Percentiles rank a stretch among this genome's conserved stretches.
phyloP scores from a whole-genome alignment of 2,329 filamentous ascomycete genomes.

The Clonostachys solani region DNA sequence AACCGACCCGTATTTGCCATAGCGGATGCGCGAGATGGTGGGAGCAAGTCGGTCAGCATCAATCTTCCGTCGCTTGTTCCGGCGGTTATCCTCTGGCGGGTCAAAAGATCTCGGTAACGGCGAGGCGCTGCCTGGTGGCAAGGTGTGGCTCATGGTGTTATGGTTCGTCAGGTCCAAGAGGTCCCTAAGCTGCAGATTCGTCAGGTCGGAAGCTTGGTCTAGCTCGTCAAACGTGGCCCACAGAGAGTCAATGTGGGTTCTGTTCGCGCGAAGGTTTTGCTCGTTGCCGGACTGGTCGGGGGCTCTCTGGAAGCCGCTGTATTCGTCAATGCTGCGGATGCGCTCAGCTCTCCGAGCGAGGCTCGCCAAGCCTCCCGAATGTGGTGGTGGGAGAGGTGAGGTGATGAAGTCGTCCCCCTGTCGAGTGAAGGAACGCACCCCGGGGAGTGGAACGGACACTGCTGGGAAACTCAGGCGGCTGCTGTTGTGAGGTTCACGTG shows the following conservation, averaged over 20 bases:
- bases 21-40: conserved; percentile 59
- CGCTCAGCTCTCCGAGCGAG: conserved; percentile 26
- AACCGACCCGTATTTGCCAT: conserved; percentile 84
- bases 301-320: conserved; percentile 18
- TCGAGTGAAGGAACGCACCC: no score
- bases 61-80: conserved; percentile 66
- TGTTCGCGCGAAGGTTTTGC: conserved; percentile 15
- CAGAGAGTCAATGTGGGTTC: conserved; percentile 9
- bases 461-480: no score
- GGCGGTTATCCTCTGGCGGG: conserved; percentile 41
- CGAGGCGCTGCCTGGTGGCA: conserved; percentile 16
- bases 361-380: conserved; percentile 10
- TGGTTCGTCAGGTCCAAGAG: conserved; percentile 32
- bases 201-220: conserved; percentile 32
- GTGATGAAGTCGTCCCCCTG: neutral
- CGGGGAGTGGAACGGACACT: no score
- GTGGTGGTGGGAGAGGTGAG: neutral
- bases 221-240: conserved; percentile 27
- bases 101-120: conserved; percentile 29
- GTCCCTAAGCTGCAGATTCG: conserved; percentile 36
- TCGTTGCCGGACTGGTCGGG: conserved; percentile 14
- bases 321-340: conserved; percentile 24
- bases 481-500: conserved; percentile 1
- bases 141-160: conserved; percentile 3
- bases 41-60: conserved; percentile 55